Evolutionary conservation across 1,139 yeast species (phyloP).

Genomic region (Pichia sp.): DNA sequence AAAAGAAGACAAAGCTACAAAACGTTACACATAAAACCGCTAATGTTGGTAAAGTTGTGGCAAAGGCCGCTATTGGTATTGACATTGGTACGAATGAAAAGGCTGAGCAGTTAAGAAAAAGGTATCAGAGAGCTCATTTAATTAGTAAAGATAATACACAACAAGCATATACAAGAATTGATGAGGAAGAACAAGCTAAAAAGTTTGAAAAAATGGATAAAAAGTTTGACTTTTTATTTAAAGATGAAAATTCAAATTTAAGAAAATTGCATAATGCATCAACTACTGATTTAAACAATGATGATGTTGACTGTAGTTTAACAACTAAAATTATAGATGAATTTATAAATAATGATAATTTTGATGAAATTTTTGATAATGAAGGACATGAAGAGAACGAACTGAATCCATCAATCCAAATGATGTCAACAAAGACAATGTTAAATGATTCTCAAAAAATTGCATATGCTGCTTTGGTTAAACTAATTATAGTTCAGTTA

Average conservation of each 20-base stretch:
- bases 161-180: slow-evolving; percentile 80
- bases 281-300: background rate
- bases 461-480: slow-evolving; percentile 84
- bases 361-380: slow-evolving; percentile 13
- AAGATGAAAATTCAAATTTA: slow-evolving; percentile 30
- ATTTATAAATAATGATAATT: slow-evolving; percentile 16
- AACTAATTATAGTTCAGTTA: slow-evolving; percentile 70
- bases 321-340: slow-evolving; percentile 18
- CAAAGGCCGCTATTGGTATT: slow-evolving; percentile 38
- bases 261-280: slow-evolving; percentile 23
- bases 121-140: slow-evolving; percentile 16
- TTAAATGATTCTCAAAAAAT: slow-evolving; percentile 78
- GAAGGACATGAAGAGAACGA: slow-evolving; percentile 39
- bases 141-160: slow-evolving; percentile 11
- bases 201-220: slow-evolving; percentile 68
- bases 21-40: slow-evolving; percentile 56
- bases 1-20: slow-evolving; percentile 18
- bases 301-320: background rate
- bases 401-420: slow-evolving; percentile 53
- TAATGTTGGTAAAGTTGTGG: slow-evolving; percentile 49
- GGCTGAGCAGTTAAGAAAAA: slow-evolving; percentile 6
- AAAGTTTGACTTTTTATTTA: slow-evolving; percentile 77
- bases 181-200: slow-evolving; percentile 81
- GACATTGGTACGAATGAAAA: slow-evolving; percentile 12
- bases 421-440: slow-evolving; percentile 76